phyloP scores from a whole-genome alignment of 495 filamentous ascomycete genomes.

The Lentithecium fluviatile region DNA sequence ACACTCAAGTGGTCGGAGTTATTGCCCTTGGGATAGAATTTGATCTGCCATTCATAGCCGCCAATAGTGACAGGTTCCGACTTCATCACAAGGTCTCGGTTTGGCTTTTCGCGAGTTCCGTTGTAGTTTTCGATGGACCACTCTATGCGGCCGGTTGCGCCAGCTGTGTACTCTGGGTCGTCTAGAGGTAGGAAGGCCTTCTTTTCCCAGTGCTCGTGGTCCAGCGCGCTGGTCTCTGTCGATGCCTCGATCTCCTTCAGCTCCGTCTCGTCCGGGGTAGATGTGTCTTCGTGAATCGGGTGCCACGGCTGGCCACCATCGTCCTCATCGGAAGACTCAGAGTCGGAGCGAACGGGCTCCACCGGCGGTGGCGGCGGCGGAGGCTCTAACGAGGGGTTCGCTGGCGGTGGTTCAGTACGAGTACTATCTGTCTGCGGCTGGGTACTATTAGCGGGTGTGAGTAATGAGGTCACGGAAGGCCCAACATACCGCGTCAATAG shows the following conservation, averaged over 20 bases:
- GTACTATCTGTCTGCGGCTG: slow-evolving; percentile 15
- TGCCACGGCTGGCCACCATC: slow-evolving; percentile 38
- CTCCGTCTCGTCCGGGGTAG: slow-evolving; percentile 58
- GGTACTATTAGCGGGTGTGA: background rate
- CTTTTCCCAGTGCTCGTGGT: slow-evolving; percentile 61
- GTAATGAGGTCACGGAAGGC: too few species aligned
- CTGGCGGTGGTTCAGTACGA: slow-evolving; percentile 12
- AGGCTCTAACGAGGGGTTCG: slow-evolving; percentile 13
- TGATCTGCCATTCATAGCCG: slow-evolving; percentile 67
- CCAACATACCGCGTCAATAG: slow-evolving; percentile 9
- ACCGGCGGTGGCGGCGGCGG: slow-evolving; percentile 23
- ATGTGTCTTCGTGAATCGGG: slow-evolving; percentile 52
- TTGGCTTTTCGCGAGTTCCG: slow-evolving; percentile 61
- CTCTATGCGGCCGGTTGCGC: slow-evolving; percentile 55
- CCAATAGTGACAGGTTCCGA: slow-evolving; percentile 59
- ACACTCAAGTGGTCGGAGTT: slow-evolving; percentile 61
- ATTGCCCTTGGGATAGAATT: slow-evolving; percentile 67
- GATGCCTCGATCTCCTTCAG: slow-evolving; percentile 57
- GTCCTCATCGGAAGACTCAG: slow-evolving; percentile 38
- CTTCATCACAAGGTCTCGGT: slow-evolving; percentile 58
- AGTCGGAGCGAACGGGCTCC: slow-evolving; percentile 26
- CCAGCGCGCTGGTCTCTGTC: slow-evolving; percentile 54
- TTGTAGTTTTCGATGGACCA: slow-evolving; percentile 62
- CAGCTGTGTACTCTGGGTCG: slow-evolving; percentile 58
- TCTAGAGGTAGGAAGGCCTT: slow-evolving; percentile 58